Conservation (phyloP, 129 eudicot genomes). For the Cynara cardunculus region DNA sequence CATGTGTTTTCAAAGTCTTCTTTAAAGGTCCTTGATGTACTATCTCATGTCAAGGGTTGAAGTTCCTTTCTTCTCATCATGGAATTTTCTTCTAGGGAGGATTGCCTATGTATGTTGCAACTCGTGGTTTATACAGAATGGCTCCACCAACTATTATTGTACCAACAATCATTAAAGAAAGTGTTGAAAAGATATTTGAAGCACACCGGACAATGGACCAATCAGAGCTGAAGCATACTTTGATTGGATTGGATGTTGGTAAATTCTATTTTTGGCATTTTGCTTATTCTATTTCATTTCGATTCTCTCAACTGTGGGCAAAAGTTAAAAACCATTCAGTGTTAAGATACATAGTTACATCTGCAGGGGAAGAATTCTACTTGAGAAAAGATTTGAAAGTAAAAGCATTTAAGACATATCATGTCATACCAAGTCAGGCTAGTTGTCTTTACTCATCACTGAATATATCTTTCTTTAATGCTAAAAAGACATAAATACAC, state of each 20-base stretch:
- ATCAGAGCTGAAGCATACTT: slow-evolving; percentile 79
- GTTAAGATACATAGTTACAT: background rate
- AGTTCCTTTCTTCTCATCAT: background rate
- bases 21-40: background rate
- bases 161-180: slow-evolving; percentile 65
- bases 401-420: slow-evolving; percentile 82
- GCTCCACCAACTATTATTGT: slow-evolving; percentile 82
- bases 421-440: slow-evolving; percentile 93
- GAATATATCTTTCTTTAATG: background rate
- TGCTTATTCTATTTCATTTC: background rate
- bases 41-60: background rate
- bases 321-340: background rate
- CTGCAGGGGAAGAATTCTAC: slow-evolving; percentile 73
- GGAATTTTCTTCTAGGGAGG: slow-evolving; percentile 55
- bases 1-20: background rate
- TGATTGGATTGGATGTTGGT: slow-evolving; percentile 86
- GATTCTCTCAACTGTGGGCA: background rate
- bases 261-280: slow-evolving; percentile 17
- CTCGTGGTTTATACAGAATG: slow-evolving; percentile 86
- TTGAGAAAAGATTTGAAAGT: slow-evolving; percentile 82
- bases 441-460: slow-evolving; percentile 5
- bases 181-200: slow-evolving; percentile 80
- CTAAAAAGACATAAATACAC: background rate
- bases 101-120: slow-evolving; percentile 97
- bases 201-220: slow-evolving; percentile 86